Conservation (phyloP, 129 eudicot genomes). For the Kitagawia praeruptora region DNA sequence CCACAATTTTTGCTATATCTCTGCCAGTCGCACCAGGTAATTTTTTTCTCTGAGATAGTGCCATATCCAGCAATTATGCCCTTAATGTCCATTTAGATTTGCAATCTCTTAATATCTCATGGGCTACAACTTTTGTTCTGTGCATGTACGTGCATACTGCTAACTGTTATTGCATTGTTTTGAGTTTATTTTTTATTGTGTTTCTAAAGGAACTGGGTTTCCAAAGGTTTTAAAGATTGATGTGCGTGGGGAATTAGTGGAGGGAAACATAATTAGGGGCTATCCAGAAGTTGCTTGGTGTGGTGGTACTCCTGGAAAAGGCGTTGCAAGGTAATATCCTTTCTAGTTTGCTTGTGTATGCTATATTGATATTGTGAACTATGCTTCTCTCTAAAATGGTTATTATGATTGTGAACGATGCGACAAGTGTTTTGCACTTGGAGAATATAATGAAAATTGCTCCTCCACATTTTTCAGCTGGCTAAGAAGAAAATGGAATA, state of each 20-base stretch:
- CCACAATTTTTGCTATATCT: constrained; percentile 78
- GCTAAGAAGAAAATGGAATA: constrained; percentile 92
- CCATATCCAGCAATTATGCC: not conserved
- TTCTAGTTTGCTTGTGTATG: constrained; percentile 12
- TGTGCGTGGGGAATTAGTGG: constrained; percentile 81
- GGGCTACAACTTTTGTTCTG: not conserved
- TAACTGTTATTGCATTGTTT: constrained; percentile 1
- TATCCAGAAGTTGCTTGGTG: constrained; percentile 95
- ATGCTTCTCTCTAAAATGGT: not conserved
- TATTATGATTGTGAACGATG: not conserved
- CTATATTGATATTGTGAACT: not conserved
- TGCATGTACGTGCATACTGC: not conserved
- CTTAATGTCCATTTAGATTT: not conserved
- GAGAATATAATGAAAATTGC: not conserved
- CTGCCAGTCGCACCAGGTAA: constrained; percentile 77
- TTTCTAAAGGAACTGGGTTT: constrained; percentile 60
- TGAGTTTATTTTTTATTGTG: constrained; percentile 11
- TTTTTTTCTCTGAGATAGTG: not conserved
- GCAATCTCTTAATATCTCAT: not conserved
- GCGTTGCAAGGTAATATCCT: constrained; percentile 72
- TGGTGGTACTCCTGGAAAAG: constrained; percentile 92
- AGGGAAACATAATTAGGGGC: constrained; percentile 74
- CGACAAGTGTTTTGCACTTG: not conserved
- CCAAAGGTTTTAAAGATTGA: constrained; percentile 94
- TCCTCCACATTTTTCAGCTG: constrained; percentile 40